Conservation (phyloP, 805 yeast species). For the Wickerhamiella azymoides region DNA sequence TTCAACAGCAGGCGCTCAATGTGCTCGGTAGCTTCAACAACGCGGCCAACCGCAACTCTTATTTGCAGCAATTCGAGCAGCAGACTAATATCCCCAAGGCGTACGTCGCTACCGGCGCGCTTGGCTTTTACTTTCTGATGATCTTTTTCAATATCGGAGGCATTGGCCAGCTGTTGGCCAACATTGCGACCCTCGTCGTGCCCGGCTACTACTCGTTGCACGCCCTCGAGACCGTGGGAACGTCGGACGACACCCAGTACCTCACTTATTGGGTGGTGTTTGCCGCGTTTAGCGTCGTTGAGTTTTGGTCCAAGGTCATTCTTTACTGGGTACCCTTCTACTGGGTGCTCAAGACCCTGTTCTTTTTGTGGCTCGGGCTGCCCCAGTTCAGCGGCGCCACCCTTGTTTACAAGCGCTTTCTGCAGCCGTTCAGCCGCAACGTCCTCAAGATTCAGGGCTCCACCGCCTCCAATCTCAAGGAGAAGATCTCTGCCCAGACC, state of each 20-base stretch:
- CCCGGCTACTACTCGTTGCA: conserved; percentile 82
- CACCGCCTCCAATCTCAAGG: conserved; percentile 21
- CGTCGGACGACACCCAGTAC: conserved; percentile 71
- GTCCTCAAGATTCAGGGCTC: conserved; percentile 21
- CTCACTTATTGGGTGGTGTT: conserved; percentile 98
- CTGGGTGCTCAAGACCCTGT: conserved; percentile 81
- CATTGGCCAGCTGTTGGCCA: conserved; percentile 83
- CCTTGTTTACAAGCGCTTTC: conserved; percentile 45
- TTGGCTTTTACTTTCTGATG: conserved; percentile 53
- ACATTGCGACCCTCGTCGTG: conserved; percentile 76
- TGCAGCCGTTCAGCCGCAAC: conserved; percentile 46
- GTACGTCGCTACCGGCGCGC: conserved; percentile 59
- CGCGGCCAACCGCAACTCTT: conserved; percentile 25
- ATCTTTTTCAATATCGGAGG: conserved; percentile 88
- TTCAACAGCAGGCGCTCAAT: conserved; percentile 7
- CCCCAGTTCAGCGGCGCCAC: conserved; percentile 84
- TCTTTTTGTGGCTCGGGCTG: conserved; percentile 74
- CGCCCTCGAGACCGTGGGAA: conserved; percentile 60
- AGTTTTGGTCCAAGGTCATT: conserved; percentile 90
- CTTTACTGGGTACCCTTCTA: conserved; percentile 94
- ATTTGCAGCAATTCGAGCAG: conserved; percentile 23
- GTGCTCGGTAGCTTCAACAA: conserved; percentile 11
- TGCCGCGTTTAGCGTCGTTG: conserved; percentile 78
- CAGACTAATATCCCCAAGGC: conserved; percentile 53
- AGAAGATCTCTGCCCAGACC: conserved; percentile 14